Base-by-base conservation (phyloP, 179 eudicot species). In the Dionaea muscipula region DNA sequence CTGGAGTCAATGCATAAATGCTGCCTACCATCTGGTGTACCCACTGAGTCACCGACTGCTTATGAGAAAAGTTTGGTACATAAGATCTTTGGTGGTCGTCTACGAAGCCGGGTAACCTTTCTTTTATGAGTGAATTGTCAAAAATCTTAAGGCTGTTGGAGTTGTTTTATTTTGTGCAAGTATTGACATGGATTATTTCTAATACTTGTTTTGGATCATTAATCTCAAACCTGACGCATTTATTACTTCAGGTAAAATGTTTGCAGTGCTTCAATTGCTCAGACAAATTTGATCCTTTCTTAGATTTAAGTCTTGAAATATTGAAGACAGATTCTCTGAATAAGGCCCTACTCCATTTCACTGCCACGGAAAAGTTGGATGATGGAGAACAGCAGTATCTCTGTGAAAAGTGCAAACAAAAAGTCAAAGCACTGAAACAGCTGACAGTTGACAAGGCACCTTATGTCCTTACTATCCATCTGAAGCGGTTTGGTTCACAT, bases 1-100 rank as follows among this genome's bases (percentile, higher is more conserved):
- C 70, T 93, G 47, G 96, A 88, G 67, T 84, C 96, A 4, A 93
- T 93, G 99, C 96, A 93, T 62, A 93, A 75, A 55, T 93, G 99
- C 56, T 83, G 94, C 78, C 76, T 93, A 59, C 94, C 99, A 53
- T 75, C 85, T 24, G 99, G 96, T 62, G 87, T 85, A 54, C 90
- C 89, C 23, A 77, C 85, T 56, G 94, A 88, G 78, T 88, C 99
- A 20, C 85, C 95, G 43, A 67, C 82, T 75, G 96, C 99, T 52
- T 89, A 79, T 75, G 96, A 88, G 47, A 93, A 67, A 69, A 93
- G 96, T 66, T 77, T 93, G 77, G 96, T 93, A 31, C 96, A 93
- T 74, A 78, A 74, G 74, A 93, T 93, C 52, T 93, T 93, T 68
- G 99, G 99, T 53, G 99, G 99, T 48, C 76, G 84, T 23, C 83